Conservation (phyloP, 305 asterid genomes). For the Petunia hybrid region DNA sequence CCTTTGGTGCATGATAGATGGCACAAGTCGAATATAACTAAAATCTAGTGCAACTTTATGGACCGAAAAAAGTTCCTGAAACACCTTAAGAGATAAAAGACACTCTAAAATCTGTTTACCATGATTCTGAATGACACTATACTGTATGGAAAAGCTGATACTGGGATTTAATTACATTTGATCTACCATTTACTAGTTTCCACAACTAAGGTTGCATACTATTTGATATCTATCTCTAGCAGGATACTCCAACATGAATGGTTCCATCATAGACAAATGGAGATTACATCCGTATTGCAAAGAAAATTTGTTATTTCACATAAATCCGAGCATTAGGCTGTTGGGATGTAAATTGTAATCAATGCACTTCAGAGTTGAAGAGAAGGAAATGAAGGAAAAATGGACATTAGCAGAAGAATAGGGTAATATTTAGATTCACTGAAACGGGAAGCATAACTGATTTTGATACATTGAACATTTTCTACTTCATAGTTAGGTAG, state of each 20-base stretch:
- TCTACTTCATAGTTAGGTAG: background rate
- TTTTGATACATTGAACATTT: background rate
- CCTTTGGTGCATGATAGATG: slow-evolving; percentile 22
- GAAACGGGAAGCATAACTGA: background rate
- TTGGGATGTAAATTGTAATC: background rate
- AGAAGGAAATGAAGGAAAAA: background rate
- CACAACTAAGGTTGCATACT: slow-evolving; percentile 47
- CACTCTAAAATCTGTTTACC: slow-evolving; percentile 44
- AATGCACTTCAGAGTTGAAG: background rate
- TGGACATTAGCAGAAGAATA: background rate
- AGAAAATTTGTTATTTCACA: background rate
- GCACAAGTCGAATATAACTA: background rate
- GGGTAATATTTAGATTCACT: background rate
- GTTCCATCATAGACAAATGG: background rate
- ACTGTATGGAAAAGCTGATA: slow-evolving; percentile 34
- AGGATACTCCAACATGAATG: slow-evolving; percentile 33
- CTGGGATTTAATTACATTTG: slow-evolving; percentile 42
- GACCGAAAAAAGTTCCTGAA: slow-evolving; percentile 35
- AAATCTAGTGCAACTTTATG: background rate
- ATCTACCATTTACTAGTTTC: slow-evolving; percentile 51
- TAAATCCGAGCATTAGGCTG: background rate
- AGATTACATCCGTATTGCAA: background rate
- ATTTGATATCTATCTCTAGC: slow-evolving; percentile 43
- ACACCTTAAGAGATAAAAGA: slow-evolving; percentile 45
- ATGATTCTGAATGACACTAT: slow-evolving; percentile 37